phyloP scores from a whole-genome alignment of 208 protist genomes.

The Crithidia brevicula region DNA sequence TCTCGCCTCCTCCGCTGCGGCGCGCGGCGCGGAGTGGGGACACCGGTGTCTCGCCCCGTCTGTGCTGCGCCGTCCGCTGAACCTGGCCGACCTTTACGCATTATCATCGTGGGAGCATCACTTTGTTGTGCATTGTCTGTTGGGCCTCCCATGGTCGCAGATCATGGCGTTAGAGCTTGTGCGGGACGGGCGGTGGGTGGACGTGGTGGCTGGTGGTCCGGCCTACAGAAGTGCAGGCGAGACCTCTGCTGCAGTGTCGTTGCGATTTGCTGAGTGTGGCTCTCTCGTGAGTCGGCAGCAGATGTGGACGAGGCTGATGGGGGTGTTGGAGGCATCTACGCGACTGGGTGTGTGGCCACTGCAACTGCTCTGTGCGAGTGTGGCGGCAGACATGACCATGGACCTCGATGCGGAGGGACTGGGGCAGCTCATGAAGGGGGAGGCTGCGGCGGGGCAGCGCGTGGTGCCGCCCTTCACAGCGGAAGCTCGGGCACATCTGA shows the following conservation, averaged over 20 bases:
- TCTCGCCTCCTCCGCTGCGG: no score
- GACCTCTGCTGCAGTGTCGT: no score
- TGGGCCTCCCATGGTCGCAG: slow-evolving; percentile 26
- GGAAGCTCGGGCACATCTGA: slow-evolving; percentile 43
- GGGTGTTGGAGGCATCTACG: slow-evolving; percentile 58
- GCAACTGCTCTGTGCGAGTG: slow-evolving; percentile 50
- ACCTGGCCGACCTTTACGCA: slow-evolving; percentile 56
- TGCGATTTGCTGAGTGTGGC: slow-evolving; percentile 8
- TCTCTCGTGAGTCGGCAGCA: slow-evolving; percentile 20
- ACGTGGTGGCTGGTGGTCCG: no score
- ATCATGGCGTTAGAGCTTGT: slow-evolving; percentile 13
- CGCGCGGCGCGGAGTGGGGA: not conserved
- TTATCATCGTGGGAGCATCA: slow-evolving; percentile 62
- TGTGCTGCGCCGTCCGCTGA: slow-evolving; percentile 38
- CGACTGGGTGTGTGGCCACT: slow-evolving; percentile 51
- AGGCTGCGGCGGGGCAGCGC: not conserved
- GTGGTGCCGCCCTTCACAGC: slow-evolving; percentile 34
- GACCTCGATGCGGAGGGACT: slow-evolving; percentile 48
- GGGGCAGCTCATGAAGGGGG: slow-evolving; percentile 27
- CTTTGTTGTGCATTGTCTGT: slow-evolving; percentile 56
- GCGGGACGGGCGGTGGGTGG: slow-evolving; percentile 54
- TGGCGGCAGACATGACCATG: slow-evolving; percentile 66
- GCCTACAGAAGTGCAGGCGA: no score
- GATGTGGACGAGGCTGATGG: slow-evolving; percentile 37
- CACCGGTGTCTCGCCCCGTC: slow-evolving; percentile 3